Percentiles rank a stretch among this genome's conserved stretches.
Conservation (phyloP, 2,329 filamentous ascomycete genomes). For the Sordariomycetes sp. region DNA sequence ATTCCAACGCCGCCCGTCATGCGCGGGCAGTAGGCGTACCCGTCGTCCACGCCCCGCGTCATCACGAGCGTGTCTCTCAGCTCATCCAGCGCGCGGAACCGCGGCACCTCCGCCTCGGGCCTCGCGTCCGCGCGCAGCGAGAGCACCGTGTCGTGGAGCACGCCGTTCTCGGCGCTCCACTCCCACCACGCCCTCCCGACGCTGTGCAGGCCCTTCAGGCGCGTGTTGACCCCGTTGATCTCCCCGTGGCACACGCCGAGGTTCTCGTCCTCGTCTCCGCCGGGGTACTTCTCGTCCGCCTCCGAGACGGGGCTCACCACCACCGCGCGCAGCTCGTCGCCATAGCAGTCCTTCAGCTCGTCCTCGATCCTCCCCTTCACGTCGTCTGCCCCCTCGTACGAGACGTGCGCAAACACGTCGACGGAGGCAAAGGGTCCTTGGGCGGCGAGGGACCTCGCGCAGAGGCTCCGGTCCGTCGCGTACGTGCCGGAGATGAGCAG, state of each 20-base stretch:
- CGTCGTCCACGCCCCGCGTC: background rate
- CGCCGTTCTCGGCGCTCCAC: background rate
- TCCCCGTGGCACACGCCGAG: background rate
- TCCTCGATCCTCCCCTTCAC: slow-evolving; percentile 4
- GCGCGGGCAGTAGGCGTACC: background rate
- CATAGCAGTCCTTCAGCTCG: slow-evolving; percentile 8
- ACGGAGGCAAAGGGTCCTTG: slow-evolving; percentile 6
- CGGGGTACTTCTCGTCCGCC: slow-evolving; percentile 6
- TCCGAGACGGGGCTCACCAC: background rate
- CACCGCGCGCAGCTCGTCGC: slow-evolving; percentile 5
- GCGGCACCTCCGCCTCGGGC: background rate
- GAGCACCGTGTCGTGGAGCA: background rate
- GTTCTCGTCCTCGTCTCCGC: background rate
- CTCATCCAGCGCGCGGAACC: background rate
- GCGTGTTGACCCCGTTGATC: background rate
- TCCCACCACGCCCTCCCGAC: background rate
- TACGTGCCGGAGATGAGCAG: slow-evolving; percentile 9
- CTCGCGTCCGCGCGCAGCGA: background rate
- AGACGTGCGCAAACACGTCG: slow-evolving; percentile 9
- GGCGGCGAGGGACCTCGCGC: slow-evolving; percentile 1
- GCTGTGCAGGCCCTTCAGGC: background rate
- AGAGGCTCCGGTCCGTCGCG: slow-evolving; percentile 7
- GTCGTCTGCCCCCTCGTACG: slow-evolving; percentile 5
- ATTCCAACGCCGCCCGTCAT: slow-evolving; percentile 3
- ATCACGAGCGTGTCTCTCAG: background rate